Evolutionary conservation across 2,329 filamentous ascomycete species (phyloP), one percentile per base, ranked within the genome.

Genomic region (Simplicillium aogashimaense): DNA sequence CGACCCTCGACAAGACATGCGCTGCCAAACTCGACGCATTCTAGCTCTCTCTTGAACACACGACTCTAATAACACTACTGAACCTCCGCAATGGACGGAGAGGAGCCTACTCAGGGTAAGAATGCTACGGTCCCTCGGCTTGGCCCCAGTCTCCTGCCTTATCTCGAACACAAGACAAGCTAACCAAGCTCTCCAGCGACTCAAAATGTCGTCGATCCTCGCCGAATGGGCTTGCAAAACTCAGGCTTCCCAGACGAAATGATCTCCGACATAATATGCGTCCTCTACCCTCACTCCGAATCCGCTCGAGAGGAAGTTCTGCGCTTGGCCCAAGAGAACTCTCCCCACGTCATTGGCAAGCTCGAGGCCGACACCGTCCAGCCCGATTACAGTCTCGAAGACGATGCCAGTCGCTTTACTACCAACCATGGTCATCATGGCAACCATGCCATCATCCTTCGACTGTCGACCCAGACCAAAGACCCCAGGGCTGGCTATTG

Each of bases 221-320:
- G 87, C 46, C 80, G 87, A 40, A 59, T 85, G 45, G 87, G 87
- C 41, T 73, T 82, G 56, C 83, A 86, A 60, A 85, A 86, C 56
- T 92, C 86, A 32, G 86, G 86, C 41, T 79, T 95, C 45, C 82
- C 76, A 39, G 82, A 89, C 50, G 76, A 85, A 48, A 89, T 95
- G 57, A 76, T 92, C 37, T 77, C 86, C 45, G 89, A 95, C 61
- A 86, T 95, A 50, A 77, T 95, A 48, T 94, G 88, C 63, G 79
- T 95, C 42, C 73, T 97, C 20, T 81, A 94, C 50, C 89, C 90
- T 10, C 78, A 77, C 48, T 86, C 87, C 3, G 69, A 77, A 31
- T 74, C 76, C 16, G 86, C 90, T 15, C 80, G 82, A 47, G 67
- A 70, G 46, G 84, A 89, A 50, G 78, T 90, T n/a, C 57, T 61